Base-by-base conservation (phyloP, 495 filamentous ascomycete species). In the Rhypophila decipiens region DNA sequence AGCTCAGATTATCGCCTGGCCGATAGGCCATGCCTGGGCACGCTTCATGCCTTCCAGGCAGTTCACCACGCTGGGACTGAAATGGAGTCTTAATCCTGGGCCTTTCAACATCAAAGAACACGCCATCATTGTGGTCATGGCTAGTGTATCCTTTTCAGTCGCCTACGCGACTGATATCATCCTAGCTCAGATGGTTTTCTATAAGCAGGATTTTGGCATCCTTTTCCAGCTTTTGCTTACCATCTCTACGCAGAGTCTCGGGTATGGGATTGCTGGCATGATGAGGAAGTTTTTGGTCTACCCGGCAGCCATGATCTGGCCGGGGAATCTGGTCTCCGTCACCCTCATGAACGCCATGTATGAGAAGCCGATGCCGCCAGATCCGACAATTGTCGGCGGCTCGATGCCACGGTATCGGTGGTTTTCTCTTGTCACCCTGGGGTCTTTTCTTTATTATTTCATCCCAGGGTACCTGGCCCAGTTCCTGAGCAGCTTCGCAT, bases 31-130 rank as follows among this genome's bases (percentile, higher is more conserved):
- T 27, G 77, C 66, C 18, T 71, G 68, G 73, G 67, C 67, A 27
- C 58, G 48, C 31, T 54, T 67, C 27, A 58, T 75, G 31, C 85
- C 85, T 10, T 50, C 71, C 7, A 70, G 70, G 21, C 59, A 73
- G 23, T 71, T 79, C 55, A 69, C 47, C 29, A 58, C 79, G 15
- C 80, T 84, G 47, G 83, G 83, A 9, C 31, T 72, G 24, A 58
- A 68, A 19, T 78, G 71, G 58, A 75, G 72, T 21, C 52, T 87
- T 24, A 88, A 88, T 51, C 83, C 83, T 5, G 81, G 85, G 10
- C 83, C 79, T 35, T 90, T 90, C 67, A 90, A 87, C 60, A 78
- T 87, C 63, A 90, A 90, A 57, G 84, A 88, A 57, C 86, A 90
- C 69, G 76, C 82, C 5, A 69, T 90, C 51, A 86, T 90, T 51